Base-by-base conservation (phyloP, 225 moss, liverwort and hornwort species). In the Neckera pumila region DNA sequence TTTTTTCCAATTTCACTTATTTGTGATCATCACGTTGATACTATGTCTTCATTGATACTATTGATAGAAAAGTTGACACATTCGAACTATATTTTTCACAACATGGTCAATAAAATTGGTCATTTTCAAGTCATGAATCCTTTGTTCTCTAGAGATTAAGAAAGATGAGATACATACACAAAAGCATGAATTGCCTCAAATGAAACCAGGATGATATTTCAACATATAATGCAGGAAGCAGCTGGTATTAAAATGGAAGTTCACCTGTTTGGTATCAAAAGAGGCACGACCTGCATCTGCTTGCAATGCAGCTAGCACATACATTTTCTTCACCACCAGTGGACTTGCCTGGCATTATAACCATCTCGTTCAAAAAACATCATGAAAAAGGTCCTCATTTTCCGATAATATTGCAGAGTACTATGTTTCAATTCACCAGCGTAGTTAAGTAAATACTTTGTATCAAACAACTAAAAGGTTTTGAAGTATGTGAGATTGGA, bases 281-380 rank as follows among this genome's bases (percentile, higher is more conserved):
- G 98, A 92, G 85, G 90, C 87, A 62, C 90, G 93, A 84, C 94
- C 88, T 19, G 92, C 94, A 80, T 96, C 96, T 49, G 93, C 94
- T 95, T 96, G 92, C 87, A 96, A 88, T 43, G 98, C 98, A 89
- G 97, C 95, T 25, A 96, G 88, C 28, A 97, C 96, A 54, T 92
- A 95, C 67, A 96, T 70, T 92, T 97, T 97, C 91, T 99, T 99
- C 61, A 95, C 93, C 59, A 91, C 84, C 84, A 96, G 23, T 27
- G 96, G 94, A 91, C 70, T 94, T 88, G 89, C 91, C 98, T 99
- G 88, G 64, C 66, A 85, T 79, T 2, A 27, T 83, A 61, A 83
- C 45, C 22, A 61, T 42, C 40, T 79, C 28, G 58, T 58, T 79
- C 28, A 40, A 18, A n/a, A 58, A 40, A 28, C 58, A 58, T 58